Evolutionary conservation across 768 basidiomycete genomes (phyloP).

Genomic region (Auricularia auricula-judae): DNA sequence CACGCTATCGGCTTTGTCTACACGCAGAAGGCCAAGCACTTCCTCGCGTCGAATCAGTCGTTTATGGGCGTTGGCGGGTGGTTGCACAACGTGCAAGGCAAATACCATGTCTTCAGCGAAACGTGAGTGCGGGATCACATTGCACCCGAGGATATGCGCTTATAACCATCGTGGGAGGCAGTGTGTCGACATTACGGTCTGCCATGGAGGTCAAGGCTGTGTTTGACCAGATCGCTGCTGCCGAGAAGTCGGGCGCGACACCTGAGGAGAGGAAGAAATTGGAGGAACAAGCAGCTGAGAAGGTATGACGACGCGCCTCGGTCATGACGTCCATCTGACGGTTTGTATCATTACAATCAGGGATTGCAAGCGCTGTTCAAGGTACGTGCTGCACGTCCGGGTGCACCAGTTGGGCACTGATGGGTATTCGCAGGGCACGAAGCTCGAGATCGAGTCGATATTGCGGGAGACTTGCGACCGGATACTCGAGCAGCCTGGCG

Average conservation of each 20-base stretch:
- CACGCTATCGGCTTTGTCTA: constrained; percentile 85
- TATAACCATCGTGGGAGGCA: constrained; percentile 16
- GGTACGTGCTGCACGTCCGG: constrained; percentile 23
- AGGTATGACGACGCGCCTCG: constrained; percentile 20
- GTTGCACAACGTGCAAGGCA: constrained; percentile 86
- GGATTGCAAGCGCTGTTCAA: constrained; percentile 87
- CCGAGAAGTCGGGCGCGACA: constrained; percentile 75
- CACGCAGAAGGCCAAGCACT: constrained; percentile 69
- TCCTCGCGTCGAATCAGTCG: constrained; percentile 59
- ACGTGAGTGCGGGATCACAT: constrained; percentile 41
- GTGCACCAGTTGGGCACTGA: too few relatives aligned
- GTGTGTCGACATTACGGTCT: constrained; percentile 74
- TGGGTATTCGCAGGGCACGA: constrained; percentile 51
- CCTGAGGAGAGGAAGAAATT: constrained; percentile 69
- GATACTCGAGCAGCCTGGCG: constrained; percentile 47
- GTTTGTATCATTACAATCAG: constrained; percentile 5
- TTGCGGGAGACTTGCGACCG: constrained; percentile 82
- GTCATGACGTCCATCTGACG: not conserved
- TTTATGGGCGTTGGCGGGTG: constrained; percentile 81
- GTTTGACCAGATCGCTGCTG: constrained; percentile 86
- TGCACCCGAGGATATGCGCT: not conserved
- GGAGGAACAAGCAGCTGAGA: constrained; percentile 90
- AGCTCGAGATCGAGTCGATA: constrained; percentile 84
- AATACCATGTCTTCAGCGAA: constrained; percentile 89
- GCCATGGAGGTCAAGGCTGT: constrained; percentile 84